Percentiles rank a stretch among this genome's conserved stretches.
phyloP scores from a whole-genome alignment of 768 basidiomycete species.

The Lactarius pseudohatsudake region DNA sequence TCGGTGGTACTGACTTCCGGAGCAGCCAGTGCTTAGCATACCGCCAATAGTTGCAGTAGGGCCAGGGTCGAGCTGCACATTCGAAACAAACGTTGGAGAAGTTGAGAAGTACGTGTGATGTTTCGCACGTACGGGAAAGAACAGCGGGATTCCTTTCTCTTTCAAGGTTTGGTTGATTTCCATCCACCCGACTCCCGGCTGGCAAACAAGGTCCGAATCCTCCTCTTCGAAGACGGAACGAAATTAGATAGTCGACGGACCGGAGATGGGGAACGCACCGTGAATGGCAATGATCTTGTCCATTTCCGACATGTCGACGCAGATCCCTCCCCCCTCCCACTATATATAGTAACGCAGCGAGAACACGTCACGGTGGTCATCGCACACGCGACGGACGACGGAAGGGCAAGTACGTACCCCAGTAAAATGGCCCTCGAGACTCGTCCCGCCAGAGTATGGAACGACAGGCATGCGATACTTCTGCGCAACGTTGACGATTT shows the following conservation, averaged over 20 bases:
- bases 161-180: conserved; percentile 65
- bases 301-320: conserved; percentile 79
- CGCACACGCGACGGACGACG: too few relatives aligned
- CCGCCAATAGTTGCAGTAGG: conserved; percentile 83
- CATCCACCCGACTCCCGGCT: conserved; percentile 71
- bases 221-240: conserved; percentile 43
- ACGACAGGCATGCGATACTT: conserved; percentile 76
- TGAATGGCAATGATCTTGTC: conserved; percentile 73
- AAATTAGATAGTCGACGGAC: not conserved
- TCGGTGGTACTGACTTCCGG: conserved; percentile 58
- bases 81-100: not conserved
- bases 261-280: conserved; percentile 41
- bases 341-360: not conserved
- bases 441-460: conserved; percentile 80
- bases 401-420: conserved; percentile 46
- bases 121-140: conserved; percentile 63
- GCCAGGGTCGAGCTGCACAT: conserved; percentile 64
- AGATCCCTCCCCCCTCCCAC: conserved; percentile 59
- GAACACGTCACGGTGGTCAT: too few relatives aligned
- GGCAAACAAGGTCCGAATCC: conserved; percentile 73
- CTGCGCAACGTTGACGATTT: conserved; percentile 70
- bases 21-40: conserved; percentile 85
- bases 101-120: not conserved
- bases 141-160: conserved; percentile 72
- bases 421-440: conserved; percentile 73